Evolutionary conservation across 768 basidiomycete species (phyloP).

Genomic region (Zangia roseola): DNA sequence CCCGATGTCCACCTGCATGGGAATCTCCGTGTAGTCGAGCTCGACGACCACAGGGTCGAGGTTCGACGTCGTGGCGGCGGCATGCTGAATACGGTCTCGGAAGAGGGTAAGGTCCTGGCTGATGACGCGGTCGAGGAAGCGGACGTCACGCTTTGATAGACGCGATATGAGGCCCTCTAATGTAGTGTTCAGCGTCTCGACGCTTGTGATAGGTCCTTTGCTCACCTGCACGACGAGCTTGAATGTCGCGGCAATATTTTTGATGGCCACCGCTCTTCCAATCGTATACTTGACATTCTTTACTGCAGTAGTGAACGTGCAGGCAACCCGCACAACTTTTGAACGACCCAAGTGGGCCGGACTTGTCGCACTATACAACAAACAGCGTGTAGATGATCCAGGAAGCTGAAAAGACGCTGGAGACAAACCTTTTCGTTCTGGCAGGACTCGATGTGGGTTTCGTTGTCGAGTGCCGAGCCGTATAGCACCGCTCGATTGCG

Average conservation of each 20-base stretch:
- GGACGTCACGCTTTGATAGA: constrained; percentile 22
- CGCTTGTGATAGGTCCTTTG: neutral
- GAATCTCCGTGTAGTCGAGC: constrained; percentile 24
- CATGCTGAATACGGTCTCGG: constrained; percentile 17
- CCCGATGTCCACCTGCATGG: constrained; percentile 18
- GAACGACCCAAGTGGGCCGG: constrained; percentile 24
- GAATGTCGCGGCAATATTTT: constrained; percentile 27
- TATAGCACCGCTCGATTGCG: constrained; percentile 14
- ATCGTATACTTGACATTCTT: constrained; percentile 30
- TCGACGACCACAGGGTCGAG: constrained; percentile 24
- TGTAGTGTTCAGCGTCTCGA: neutral
- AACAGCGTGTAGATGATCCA: neutral
- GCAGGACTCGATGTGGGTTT: constrained; percentile 22
- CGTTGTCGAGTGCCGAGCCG: constrained; percentile 1
- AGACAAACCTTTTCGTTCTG: constrained; percentile 24
- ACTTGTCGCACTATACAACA: constrained; percentile 21
- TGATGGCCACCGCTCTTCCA: constrained; percentile 30
- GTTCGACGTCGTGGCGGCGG: neutral
- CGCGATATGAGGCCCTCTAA: constrained; percentile 22
- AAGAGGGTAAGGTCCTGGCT: constrained; percentile 15
- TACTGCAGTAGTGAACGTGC: constrained; percentile 31
- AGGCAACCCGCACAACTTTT: constrained; percentile 29
- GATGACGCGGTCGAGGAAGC: constrained; percentile 26
- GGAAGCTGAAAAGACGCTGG: neutral
- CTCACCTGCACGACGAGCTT: constrained; percentile 26